Base-by-base conservation (phyloP, 176 grass and related monocot species). In the Guadua angustifolia region DNA sequence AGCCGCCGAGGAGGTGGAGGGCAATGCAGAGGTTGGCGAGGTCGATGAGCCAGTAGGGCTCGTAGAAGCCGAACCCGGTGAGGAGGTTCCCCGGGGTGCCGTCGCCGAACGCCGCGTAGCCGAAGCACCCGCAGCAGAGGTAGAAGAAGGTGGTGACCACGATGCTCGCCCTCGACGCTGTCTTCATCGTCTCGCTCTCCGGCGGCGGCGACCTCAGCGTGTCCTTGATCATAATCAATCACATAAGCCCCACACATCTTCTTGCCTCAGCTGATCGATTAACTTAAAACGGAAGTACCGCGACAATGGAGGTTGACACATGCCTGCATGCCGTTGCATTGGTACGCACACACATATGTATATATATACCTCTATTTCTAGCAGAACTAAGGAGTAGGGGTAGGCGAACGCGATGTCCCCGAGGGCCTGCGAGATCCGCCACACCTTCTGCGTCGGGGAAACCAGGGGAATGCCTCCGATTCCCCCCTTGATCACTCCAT, bases 1-100 rank as follows among this genome's bases (percentile, higher is more conserved):
- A 93, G 59, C 90, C 90, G 64, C 91, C 91, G 18, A 98, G 81
- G 35, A 95, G 85, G 83, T 98, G 95, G 84, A 95, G 24, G 39
- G 71, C 89, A 78, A 93, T 62, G 69, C 77, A 80, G 66, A 92
- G 70, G 61, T 93, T 95, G 69, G 93, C 95, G 50, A 98, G 59
- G 82, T 87, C 89, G 69, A 98, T n/a, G 71, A 98, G 95, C 93
- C 89, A 93, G 85, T 89, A 95, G n/a, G 95, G 93, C 89, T 95
- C 91, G 35, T 90, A 97, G 88, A 97, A 94, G 51, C 85, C 88
- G 69, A 98, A 98, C 0, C 95, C 95, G 25, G 89, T 93, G 83
- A 98, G 87, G 86, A 95, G 81, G 89, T 95, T 95, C 60, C 95
- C 95, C 14, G 89, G 93, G 5, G 91, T 92, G 61, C 5, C 87